Evolutionary conservation across 768 basidiomycete genomes (phyloP).

Genomic region (Hypholoma fasciculare): DNA sequence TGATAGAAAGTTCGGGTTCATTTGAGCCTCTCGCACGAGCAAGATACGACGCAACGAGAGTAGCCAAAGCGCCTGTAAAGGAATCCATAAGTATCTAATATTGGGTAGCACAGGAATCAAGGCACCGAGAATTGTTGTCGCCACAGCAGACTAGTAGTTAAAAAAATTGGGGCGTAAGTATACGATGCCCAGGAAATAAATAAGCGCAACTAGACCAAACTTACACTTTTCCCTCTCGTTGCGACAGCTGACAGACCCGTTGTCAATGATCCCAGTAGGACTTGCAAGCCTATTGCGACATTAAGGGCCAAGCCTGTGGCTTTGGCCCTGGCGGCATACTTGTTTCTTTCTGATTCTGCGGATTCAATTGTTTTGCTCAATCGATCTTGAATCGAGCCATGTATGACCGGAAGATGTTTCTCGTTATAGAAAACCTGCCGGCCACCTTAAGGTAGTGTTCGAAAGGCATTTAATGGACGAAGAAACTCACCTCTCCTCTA

Average conservation of each 20-base stretch:
- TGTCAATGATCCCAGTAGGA: slow-evolving; percentile 65
- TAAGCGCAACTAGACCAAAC: slow-evolving; percentile 8
- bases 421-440: neutral
- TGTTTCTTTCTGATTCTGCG: slow-evolving; percentile 43
- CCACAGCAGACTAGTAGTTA: slow-evolving; percentile 30
- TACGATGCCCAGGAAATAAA: neutral
- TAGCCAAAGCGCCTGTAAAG: slow-evolving; percentile 55
- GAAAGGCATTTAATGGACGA: neutral
- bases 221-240: slow-evolving; percentile 37
- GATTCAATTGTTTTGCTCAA: slow-evolving; percentile 49
- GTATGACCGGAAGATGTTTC: neutral
- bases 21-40: slow-evolving; percentile 67
- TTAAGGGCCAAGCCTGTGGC: slow-evolving; percentile 37
- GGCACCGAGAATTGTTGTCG: slow-evolving; percentile 37
- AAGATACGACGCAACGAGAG: slow-evolving; percentile 70
- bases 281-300: slow-evolving; percentile 60
- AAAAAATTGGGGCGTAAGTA: neutral
- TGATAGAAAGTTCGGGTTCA: slow-evolving; percentile 62
- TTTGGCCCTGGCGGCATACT: slow-evolving; percentile 45
- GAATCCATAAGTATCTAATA: neutral
- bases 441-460: neutral
- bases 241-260: slow-evolving; percentile 58
- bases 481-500: neutral
- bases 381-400: slow-evolving; percentile 45
- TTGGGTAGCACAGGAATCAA: neutral